phyloP scores from a whole-genome alignment of 495 filamentous ascomycete genomes.

The Penicillium daleae region DNA sequence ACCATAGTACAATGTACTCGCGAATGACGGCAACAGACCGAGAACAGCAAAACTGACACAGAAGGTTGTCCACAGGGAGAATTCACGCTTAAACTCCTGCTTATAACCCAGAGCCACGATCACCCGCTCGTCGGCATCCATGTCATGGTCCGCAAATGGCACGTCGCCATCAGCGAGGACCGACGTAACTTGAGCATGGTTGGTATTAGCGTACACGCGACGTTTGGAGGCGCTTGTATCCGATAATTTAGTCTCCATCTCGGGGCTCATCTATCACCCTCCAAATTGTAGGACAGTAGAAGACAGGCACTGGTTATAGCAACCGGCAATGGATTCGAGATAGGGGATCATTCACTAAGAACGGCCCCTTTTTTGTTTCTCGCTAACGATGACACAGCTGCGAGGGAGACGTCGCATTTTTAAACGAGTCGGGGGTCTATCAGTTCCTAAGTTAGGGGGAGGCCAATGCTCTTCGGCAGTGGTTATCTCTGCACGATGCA shows the following conservation, averaged over 20 bases:
- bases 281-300: neutral
- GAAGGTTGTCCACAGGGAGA: conserved; percentile 82
- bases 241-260: conserved; percentile 19
- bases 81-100: conserved; percentile 81
- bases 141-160: conserved; percentile 55
- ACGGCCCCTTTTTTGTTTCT: neutral
- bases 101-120: conserved; percentile 76
- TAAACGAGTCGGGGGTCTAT: conserved; percentile 1
- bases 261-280: conserved; percentile 6
- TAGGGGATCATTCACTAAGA: neutral
- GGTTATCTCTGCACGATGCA: conserved; percentile 25
- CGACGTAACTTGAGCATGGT: conserved; percentile 66
- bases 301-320: neutral
- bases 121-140: conserved; percentile 67
- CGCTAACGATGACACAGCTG: neutral
- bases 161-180: conserved; percentile 67
- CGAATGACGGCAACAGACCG: conserved; percentile 74
- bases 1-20: conserved; percentile 74
- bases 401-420: neutral
- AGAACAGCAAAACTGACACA: conserved; percentile 78
- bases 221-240: conserved; percentile 24
- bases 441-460: neutral
- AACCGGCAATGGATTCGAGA: neutral
- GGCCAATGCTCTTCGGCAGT: conserved; percentile 1
- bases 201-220: conserved; percentile 30